These are phyloP conservation scores for Perilla frutescens DNA, from an alignment of 257 asterid genomes.

Conservation along the genomic window DNA sequence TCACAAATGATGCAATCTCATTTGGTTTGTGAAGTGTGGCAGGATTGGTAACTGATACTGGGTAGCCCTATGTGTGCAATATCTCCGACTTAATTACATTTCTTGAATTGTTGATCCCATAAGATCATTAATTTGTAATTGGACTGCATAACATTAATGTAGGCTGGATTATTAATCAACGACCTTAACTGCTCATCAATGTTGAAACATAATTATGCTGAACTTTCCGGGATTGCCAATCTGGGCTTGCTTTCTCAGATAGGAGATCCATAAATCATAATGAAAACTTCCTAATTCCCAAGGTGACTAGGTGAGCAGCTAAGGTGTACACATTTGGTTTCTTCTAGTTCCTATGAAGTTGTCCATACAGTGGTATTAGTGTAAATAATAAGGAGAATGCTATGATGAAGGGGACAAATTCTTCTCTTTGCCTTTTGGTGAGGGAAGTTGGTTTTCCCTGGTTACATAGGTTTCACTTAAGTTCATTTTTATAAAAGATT, in stretches of 20 bases:
- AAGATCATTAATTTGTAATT: neutral
- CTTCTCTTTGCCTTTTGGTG: neutral
- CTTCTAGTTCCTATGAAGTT: constrained; percentile 2
- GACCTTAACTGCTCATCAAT: neutral
- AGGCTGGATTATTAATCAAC: neutral
- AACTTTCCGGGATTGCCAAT: constrained; percentile 4
- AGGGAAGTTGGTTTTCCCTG: neutral
- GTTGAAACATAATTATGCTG: neutral
- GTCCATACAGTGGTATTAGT: neutral
- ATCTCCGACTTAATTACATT: neutral
- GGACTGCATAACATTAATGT: neutral
- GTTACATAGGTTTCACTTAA: neutral
- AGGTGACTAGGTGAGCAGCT: neutral
- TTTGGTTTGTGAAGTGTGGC: constrained; percentile 15
- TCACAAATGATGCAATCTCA: neutral
- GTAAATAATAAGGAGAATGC: neutral
- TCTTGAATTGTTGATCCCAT: neutral
- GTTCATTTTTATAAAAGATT: neutral
- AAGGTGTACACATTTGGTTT: neutral
- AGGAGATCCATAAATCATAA: constrained; percentile 2
- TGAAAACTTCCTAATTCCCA: neutral
- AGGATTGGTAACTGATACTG: constrained; percentile 2
- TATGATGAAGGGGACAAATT: neutral
- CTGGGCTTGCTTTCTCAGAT: neutral
- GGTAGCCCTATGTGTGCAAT: neutral